Evolutionary conservation across 2,329 filamentous ascomycete genomes (phyloP).

Genomic region (Diplodia sapinea): DNA sequence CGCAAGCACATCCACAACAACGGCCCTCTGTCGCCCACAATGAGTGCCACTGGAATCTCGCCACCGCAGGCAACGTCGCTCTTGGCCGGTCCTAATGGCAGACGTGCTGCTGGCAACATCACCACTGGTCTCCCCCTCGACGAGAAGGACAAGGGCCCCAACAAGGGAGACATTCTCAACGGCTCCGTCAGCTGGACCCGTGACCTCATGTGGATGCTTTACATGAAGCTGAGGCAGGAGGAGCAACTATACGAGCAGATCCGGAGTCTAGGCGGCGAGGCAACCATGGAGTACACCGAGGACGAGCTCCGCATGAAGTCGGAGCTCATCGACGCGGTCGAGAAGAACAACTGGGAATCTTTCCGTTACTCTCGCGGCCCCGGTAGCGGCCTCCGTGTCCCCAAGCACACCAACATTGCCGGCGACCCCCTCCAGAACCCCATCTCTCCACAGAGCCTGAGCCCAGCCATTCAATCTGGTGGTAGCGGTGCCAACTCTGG

Average conservation of each 20-base stretch:
- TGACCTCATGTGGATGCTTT: constrained; percentile 96
- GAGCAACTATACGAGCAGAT: constrained; percentile 75
- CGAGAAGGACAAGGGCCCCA: constrained; percentile 97
- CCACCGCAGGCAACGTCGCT: constrained; percentile 83
- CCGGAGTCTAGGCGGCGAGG: constrained; percentile 56
- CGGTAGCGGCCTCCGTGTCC: constrained; percentile 86
- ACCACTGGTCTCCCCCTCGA: constrained; percentile 91
- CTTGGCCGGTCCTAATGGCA: constrained; percentile 81
- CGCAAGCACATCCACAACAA: constrained; percentile 94
- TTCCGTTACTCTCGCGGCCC: constrained; percentile 84
- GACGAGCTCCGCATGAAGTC: constrained; percentile 96
- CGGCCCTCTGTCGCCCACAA: constrained; percentile 82
- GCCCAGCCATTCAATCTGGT: constrained; percentile 65
- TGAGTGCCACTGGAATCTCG: constrained; percentile 71
- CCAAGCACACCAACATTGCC: constrained; percentile 88
- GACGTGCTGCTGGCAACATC: constrained; percentile 83
- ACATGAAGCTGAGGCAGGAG: constrained; percentile 87
- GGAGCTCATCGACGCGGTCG: constrained; percentile 84
- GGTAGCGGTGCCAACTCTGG: constrained; percentile 60
- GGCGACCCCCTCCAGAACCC: constrained; percentile 72
- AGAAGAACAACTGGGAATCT: constrained; percentile 75
- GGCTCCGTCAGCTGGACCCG: constrained; percentile 96
- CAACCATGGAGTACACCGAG: constrained; percentile 65
- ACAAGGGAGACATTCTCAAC: constrained; percentile 98
- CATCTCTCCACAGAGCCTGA: constrained; percentile 63